Percentiles rank a stretch among this genome's conserved stretches.
Conservation (phyloP, 345 rosid genomes). For the Corchorus olitorius region DNA sequence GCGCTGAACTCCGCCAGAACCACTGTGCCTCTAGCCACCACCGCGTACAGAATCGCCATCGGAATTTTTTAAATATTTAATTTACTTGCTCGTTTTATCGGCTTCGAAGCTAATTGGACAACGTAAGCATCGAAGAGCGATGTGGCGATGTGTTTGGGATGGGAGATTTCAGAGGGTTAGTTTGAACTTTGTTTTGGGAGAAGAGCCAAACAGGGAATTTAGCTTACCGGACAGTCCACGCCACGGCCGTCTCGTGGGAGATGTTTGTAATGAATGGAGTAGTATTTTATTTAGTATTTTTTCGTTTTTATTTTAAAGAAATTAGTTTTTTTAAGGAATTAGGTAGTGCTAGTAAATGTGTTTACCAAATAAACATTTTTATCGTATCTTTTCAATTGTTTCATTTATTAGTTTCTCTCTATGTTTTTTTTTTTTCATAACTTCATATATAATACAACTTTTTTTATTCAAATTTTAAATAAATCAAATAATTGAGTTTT, state of each 20-base stretch:
- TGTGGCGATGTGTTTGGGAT: too few species aligned
- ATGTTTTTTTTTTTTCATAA: too few species aligned
- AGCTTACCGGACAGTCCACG: constrained; percentile 15
- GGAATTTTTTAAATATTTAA: background rate
- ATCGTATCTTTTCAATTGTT: too few species aligned
- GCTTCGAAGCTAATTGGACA: background rate
- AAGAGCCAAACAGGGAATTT: background rate
- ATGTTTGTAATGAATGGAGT: too few species aligned
- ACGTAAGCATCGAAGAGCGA: background rate
- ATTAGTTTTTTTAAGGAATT: too few species aligned
- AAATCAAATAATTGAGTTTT: too few species aligned
- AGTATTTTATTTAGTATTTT: too few species aligned
- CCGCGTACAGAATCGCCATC: constrained; percentile 92
- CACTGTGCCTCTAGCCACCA: constrained; percentile 92
- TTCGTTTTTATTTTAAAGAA: background rate
- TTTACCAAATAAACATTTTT: too few species aligned
- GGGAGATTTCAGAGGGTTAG: background rate
- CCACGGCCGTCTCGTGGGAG: constrained; percentile 1
- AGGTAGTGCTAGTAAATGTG: too few species aligned
- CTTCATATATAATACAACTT: too few species aligned
- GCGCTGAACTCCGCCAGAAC: constrained; percentile 97
- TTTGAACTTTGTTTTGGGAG: background rate
- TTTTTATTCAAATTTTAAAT: too few species aligned
- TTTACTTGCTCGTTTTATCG: background rate
- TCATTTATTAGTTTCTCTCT: too few species aligned